Evolutionary conservation across 306 rosid genomes (phyloP).

Genomic region (Begonia masoniana): DNA sequence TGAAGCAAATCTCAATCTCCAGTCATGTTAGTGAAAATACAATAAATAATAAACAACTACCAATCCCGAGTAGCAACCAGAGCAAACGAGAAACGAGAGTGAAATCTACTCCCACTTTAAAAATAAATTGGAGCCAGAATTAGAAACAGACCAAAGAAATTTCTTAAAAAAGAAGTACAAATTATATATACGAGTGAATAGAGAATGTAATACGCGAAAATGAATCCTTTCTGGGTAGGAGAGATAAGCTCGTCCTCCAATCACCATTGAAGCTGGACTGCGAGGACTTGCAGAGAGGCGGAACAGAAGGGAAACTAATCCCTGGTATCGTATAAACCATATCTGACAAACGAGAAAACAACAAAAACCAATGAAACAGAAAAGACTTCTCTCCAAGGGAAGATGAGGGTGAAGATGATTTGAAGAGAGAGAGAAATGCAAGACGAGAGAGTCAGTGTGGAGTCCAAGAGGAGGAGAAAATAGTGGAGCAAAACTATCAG

Average conservation of each 20-base stretch:
- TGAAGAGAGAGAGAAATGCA: neutral
- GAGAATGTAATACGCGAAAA: neutral
- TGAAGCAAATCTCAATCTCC: too few relatives aligned
- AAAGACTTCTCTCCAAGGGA: neutral
- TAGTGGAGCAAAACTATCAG: conserved; percentile 6
- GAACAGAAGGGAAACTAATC: neutral
- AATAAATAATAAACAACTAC: too few relatives aligned
- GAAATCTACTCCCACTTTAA: too few relatives aligned
- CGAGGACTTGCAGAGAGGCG: neutral
- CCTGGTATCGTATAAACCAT: neutral
- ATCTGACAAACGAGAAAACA: neutral
- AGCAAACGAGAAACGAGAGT: too few relatives aligned
- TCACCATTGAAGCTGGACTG: conserved; percentile 1
- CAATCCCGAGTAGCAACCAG: too few relatives aligned
- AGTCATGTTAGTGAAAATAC: too few relatives aligned
- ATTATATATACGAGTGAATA: neutral
- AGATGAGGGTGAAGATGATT: neutral
- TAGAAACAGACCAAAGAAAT: too few relatives aligned
- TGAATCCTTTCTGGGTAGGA: neutral
- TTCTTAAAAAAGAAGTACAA: too few relatives aligned
- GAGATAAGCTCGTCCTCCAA: neutral
- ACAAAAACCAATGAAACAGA: neutral
- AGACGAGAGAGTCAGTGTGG: neutral
- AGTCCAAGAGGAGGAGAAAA: conserved; percentile 30
- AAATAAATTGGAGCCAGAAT: too few relatives aligned